Percentiles rank a stretch among this genome's conserved stretches.
Conservation (phyloP, 768 basidiomycete genomes). For the Pleurotus platypus region DNA sequence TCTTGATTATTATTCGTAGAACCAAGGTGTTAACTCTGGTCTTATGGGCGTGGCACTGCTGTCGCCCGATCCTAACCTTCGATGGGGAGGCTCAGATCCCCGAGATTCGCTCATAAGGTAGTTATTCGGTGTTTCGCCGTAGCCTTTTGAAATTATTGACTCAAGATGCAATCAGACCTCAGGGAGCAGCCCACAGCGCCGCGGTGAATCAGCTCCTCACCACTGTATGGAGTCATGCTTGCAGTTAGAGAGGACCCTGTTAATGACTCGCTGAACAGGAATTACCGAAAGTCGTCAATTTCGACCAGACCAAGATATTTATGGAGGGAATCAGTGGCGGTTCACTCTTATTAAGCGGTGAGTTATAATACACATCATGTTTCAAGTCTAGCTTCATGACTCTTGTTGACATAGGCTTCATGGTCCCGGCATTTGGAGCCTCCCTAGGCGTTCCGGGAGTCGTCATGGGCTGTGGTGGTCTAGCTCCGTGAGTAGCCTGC, state of each 20-base stretch:
- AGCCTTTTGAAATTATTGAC: background rate
- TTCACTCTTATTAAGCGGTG: constrained; percentile 21
- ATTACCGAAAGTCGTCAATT: constrained; percentile 22
- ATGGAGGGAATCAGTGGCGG: constrained; percentile 26
- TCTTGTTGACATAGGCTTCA: constrained; percentile 15
- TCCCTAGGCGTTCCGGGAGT: constrained; percentile 20
- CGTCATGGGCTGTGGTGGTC: constrained; percentile 21
- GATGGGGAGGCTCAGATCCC: constrained; percentile 18
- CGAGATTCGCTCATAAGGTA: constrained; percentile 14
- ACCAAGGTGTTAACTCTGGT: constrained; percentile 16
- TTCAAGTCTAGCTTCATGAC: no score
- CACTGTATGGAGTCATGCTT: constrained; percentile 8
- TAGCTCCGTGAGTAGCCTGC: constrained; percentile 16
- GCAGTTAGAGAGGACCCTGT: background rate
- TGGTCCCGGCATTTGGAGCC: constrained; percentile 20
- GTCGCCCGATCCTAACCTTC: constrained; percentile 16
- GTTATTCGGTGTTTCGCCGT: background rate
- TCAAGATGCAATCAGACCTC: constrained; percentile 14
- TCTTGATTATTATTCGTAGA: constrained; percentile 4
- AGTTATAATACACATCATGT: background rate
- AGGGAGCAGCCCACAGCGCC: constrained; percentile 22
- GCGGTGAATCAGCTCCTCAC: constrained; percentile 23
- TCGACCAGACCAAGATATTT: constrained; percentile 20
- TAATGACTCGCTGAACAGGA: constrained; percentile 4
- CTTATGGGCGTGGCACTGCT: constrained; percentile 21